Evolutionary conservation across 108 stramenopile species (phyloP).

Genomic region (Nannochloropsis gaditana): DNA sequence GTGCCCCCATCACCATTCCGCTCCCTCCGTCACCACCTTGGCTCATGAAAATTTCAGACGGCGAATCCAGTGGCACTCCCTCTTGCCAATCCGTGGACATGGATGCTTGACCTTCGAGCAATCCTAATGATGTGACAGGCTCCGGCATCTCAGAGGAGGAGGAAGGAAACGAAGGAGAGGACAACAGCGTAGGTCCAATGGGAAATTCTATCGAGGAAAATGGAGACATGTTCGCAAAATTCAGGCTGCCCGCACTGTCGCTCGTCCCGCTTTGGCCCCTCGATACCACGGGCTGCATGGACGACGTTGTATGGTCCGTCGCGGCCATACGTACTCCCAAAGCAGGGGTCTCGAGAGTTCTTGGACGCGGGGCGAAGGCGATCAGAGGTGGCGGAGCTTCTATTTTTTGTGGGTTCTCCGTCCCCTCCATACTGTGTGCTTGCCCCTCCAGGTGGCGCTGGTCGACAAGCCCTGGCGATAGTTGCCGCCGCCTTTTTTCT

Average conservation of each 20-base stretch:
- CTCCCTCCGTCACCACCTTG: neutral
- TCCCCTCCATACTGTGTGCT: neutral
- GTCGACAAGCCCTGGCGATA: neutral
- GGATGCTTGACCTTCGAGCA: neutral
- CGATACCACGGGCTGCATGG: too few relatives aligned
- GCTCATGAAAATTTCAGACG: neutral
- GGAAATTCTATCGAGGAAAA: neutral
- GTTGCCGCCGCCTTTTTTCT: neutral
- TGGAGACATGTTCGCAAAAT: constrained; percentile 9
- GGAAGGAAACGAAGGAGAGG: constrained; percentile 6
- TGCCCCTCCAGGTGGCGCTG: neutral
- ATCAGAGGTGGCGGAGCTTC: neutral
- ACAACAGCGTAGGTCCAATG: neutral
- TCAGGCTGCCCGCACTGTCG: neutral
- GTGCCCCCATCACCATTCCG: neutral
- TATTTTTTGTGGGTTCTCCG: neutral
- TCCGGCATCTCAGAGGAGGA: neutral
- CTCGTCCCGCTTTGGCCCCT: neutral
- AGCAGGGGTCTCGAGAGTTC: neutral
- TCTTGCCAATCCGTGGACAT: neutral
- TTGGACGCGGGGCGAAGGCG: neutral
- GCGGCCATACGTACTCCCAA: too few relatives aligned
- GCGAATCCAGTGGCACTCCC: neutral
- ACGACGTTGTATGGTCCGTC: too few relatives aligned
- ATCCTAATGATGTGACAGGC: constrained; percentile 14